Evolutionary conservation across 2,329 filamentous ascomycete species (phyloP).

Genomic region (Cercospora beticola): DNA sequence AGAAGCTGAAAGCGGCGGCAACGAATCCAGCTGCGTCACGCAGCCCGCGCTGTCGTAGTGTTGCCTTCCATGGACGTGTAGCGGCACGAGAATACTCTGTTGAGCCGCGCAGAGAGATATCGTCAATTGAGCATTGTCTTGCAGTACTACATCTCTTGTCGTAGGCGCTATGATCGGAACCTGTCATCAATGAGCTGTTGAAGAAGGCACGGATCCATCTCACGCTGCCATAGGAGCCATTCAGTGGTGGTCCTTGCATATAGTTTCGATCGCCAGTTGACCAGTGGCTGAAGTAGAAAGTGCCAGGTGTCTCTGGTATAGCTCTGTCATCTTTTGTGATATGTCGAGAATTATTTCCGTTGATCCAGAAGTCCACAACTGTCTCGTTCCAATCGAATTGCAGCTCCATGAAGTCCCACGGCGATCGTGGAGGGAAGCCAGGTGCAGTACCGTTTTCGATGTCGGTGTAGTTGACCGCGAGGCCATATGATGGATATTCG

Average conservation of each 20-base stretch:
- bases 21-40: constrained; percentile 30
- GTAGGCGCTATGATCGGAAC: constrained; percentile 22
- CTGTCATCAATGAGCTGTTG: constrained; percentile 48
- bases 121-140: constrained; percentile 32
- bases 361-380: constrained; percentile 46
- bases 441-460: constrained; percentile 33
- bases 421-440: constrained; percentile 37
- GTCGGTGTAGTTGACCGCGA: constrained; percentile 44
- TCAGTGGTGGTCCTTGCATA: constrained; percentile 48
- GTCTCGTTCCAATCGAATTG: constrained; percentile 51
- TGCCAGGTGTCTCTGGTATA: constrained; percentile 45
- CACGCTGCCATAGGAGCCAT: constrained; percentile 44
- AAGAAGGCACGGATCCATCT: constrained; percentile 53
- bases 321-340: constrained; percentile 37
- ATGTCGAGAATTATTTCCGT: constrained; percentile 26
- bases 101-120: constrained; percentile 31
- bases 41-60: constrained; percentile 17
- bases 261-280: constrained; percentile 47
- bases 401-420: constrained; percentile 49
- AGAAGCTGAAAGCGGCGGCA: constrained; percentile 32
- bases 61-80: constrained; percentile 22
- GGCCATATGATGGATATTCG: constrained; percentile 26
- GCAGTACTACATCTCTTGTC: constrained; percentile 19
- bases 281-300: constrained; percentile 51
- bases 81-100: constrained; percentile 26